Conservation (phyloP, 257 asterid genomes). For the Cynanchum wilfordii region DNA sequence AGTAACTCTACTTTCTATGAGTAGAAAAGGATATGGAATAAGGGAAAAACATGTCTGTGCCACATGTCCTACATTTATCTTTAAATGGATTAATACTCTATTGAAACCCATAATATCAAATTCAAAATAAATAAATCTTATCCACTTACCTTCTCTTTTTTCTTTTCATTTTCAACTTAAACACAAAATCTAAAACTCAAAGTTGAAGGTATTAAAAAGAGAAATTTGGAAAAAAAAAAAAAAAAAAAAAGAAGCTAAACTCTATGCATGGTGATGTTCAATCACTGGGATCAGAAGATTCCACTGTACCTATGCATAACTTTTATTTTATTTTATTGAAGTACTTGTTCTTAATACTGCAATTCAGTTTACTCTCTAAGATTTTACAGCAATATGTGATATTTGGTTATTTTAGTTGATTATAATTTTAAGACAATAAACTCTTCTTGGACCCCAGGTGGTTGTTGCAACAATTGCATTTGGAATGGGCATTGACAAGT, state of each 20-base stretch:
- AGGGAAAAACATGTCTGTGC: not conserved
- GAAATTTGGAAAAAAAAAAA: not conserved
- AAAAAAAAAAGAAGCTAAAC: not conserved
- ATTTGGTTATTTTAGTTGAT: not conserved
- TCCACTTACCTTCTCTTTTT: not conserved
- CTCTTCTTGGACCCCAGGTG: conserved; percentile 40
- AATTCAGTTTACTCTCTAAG: not conserved
- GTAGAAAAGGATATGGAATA: not conserved
- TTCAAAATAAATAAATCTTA: too few species aligned
- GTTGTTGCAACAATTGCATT: conserved; percentile 84
- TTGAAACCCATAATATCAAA: not conserved
- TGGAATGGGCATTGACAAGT: conserved; percentile 89
- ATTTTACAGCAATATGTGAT: not conserved
- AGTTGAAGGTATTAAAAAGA: not conserved
- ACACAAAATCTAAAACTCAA: too few species aligned
- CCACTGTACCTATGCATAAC: not conserved
- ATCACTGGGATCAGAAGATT: not conserved
- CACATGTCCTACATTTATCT: not conserved
- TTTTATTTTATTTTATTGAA: not conserved
- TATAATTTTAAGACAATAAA: not conserved
- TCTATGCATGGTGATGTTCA: not conserved
- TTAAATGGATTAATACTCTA: not conserved
- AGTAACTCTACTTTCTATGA: not conserved
- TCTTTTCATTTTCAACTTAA: not conserved
- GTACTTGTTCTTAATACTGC: not conserved